phyloP scores from a whole-genome alignment of 2,329 filamentous ascomycete species.

The Teratosphaeria viscida region DNA sequence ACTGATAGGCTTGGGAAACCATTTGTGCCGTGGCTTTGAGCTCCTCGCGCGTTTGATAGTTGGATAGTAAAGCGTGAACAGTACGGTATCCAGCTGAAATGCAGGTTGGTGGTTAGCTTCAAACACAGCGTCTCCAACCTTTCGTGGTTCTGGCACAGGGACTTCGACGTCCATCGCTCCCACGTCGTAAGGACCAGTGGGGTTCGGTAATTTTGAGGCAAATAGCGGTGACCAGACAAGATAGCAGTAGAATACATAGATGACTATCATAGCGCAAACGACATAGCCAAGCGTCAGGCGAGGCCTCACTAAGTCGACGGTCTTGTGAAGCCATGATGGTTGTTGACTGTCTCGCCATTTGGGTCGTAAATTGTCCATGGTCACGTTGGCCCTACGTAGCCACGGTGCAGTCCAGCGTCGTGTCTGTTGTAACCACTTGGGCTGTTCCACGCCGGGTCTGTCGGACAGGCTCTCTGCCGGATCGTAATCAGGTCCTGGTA shows the following conservation, averaged over 20 bases:
- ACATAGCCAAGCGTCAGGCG: conserved; percentile 3
- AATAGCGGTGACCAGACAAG: conserved; percentile 32
- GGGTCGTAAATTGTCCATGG: background rate
- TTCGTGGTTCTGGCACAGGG: conserved; percentile 25
- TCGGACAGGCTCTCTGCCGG: background rate
- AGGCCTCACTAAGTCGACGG: background rate
- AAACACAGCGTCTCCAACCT: conserved; percentile 29
- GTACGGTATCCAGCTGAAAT: conserved; percentile 34
- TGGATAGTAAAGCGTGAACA: conserved; percentile 38
- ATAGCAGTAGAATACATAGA: conserved; percentile 18
- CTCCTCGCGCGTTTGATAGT: conserved; percentile 20
- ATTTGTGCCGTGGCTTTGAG: conserved; percentile 26
- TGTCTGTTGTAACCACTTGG: background rate
- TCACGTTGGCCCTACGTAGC: background rate
- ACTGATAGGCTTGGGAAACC: conserved; percentile 35
- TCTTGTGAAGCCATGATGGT: background rate
- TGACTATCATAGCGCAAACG: background rate
- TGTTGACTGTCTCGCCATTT: background rate
- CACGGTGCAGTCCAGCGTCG: background rate
- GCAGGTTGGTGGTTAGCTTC: conserved; percentile 30
- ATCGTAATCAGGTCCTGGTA: background rate
- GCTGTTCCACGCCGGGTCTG: background rate
- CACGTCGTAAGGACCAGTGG: conserved; percentile 34
- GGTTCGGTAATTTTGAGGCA: conserved; percentile 30
- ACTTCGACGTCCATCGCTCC: conserved; percentile 35